A percentile compares a stretch with the other conserved stretches of the same genome.
These are phyloP conservation scores for Tanacetum coccineum DNA, from an alignment of 129 eudicot genomes.

Conservation along the genomic window DNA sequence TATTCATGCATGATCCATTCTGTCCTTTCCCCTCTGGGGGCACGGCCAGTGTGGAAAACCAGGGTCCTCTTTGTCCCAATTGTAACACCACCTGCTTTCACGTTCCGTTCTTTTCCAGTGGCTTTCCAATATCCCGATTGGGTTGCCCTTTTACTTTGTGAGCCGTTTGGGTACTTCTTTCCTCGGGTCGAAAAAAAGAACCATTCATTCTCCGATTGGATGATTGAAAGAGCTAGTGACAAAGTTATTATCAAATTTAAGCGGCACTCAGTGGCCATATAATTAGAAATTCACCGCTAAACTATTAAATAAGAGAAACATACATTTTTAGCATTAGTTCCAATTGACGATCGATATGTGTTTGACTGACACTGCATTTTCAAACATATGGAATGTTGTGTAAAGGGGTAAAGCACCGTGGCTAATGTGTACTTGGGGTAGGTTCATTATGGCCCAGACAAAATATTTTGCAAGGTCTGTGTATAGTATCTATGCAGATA, in stretches of 20 bases:
- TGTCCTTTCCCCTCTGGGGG: slow-evolving; percentile 87
- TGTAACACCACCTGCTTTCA: slow-evolving; percentile 53
- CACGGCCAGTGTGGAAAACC: slow-evolving; percentile 97
- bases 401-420: not conserved
- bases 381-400: not conserved
- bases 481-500: too few species aligned
- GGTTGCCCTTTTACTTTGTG: slow-evolving; percentile 87
- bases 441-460: not conserved
- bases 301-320: too few species aligned
- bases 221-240: slow-evolving; percentile 55
- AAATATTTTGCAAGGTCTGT: too few species aligned
- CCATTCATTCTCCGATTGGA: slow-evolving; percentile 86
- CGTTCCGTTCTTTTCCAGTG: slow-evolving; percentile 86
- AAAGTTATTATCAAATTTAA: slow-evolving; percentile 22
- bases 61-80: slow-evolving; percentile 93
- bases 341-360: not conserved
- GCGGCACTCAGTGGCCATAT: not conserved
- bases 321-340: too few species aligned
- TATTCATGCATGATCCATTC: slow-evolving; percentile 99
- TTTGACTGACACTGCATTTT: not conserved
- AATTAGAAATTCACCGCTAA: too few species aligned
- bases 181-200: slow-evolving; percentile 91
- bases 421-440: not conserved
- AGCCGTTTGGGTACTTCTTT: slow-evolving; percentile 85
- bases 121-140: slow-evolving; percentile 92